These are phyloP conservation scores for Penium margaritaceum DNA, from an alignment of 139 green algal species.

Conservation along the genomic window DNA sequence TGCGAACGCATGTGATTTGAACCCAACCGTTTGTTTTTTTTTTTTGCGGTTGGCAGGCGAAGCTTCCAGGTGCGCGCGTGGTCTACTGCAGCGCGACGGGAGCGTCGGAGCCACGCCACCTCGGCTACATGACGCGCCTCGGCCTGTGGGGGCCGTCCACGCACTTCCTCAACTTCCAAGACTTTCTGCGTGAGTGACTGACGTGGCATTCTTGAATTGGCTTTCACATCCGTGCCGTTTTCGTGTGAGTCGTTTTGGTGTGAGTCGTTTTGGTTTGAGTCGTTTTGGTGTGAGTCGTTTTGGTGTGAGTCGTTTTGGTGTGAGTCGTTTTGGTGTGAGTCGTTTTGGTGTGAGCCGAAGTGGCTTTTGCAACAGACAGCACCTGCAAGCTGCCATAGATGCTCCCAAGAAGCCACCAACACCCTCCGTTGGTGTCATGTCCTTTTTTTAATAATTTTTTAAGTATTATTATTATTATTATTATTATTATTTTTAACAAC, in stretches of 20 bases:
- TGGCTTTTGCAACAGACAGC: background rate
- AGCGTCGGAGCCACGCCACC: slow-evolving; percentile 73
- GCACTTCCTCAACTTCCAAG: slow-evolving; percentile 31
- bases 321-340: background rate
- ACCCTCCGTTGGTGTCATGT: too few relatives aligned
- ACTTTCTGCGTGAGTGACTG: slow-evolving; percentile 23
- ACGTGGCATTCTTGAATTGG: too few relatives aligned
- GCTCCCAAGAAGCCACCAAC: too few relatives aligned
- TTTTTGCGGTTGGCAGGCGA: slow-evolving; percentile 57
- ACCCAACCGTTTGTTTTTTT: background rate
- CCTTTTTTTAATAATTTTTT: too few relatives aligned
- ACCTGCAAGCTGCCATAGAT: too few relatives aligned
- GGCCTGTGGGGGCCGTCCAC: slow-evolving; percentile 40
- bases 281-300: background rate
- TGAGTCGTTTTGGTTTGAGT: background rate
- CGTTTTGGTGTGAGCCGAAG: too few relatives aligned
- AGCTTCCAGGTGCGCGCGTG: slow-evolving; percentile 64
- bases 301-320: background rate
- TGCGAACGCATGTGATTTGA: background rate
- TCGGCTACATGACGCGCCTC: slow-evolving; percentile 81
- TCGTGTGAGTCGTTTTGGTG: background rate
- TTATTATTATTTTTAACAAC: too few relatives aligned
- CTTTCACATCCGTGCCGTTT: background rate
- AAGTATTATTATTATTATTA: too few relatives aligned
- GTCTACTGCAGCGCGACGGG: slow-evolving; percentile 83